Percentiles rank a stretch among this genome's conserved stretches.
Evolutionary conservation across 225 moss, liverwort and hornwort species (phyloP).

Genomic region (Anthoceros angustus): DNA sequence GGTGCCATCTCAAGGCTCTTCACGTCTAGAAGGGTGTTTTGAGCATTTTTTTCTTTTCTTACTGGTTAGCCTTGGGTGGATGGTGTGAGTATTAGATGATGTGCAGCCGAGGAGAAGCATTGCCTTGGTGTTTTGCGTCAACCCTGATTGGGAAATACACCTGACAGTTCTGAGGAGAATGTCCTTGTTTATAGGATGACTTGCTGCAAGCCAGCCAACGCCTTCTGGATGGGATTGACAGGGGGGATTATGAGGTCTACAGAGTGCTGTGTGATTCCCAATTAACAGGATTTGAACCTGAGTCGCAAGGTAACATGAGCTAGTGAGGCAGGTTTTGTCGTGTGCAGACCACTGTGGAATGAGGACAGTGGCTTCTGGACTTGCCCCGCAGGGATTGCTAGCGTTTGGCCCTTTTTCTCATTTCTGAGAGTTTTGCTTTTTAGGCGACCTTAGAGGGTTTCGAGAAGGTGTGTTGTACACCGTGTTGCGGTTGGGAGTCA

Average conservation of each 20-base stretch:
- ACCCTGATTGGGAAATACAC: constrained; percentile 2
- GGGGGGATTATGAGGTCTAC: constrained; percentile 50
- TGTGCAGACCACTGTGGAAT: not conserved
- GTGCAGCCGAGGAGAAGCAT: not conserved
- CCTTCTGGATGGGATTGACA: constrained; percentile 61
- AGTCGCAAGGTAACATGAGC: constrained; percentile 38
- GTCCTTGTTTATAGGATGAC: constrained; percentile 36
- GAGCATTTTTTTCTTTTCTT: not conserved
- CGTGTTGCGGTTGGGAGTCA: not conserved
- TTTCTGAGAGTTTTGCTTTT: no score
- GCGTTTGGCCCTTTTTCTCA: constrained; percentile 4
- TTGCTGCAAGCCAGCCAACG: constrained; percentile 61
- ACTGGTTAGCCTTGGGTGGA: not conserved
- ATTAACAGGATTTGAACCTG: constrained; percentile 83
- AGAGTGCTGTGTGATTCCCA: constrained; percentile 47
- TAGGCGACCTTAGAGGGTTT: constrained; percentile 1
- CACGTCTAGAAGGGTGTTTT: no score
- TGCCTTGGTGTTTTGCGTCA: not conserved
- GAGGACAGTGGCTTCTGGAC: not conserved
- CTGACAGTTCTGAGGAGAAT: not conserved
- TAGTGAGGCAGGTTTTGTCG: not conserved
- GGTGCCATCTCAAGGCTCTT: not conserved
- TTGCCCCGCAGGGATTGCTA: not conserved
- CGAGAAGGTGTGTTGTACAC: not conserved
- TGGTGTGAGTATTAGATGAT: not conserved